These are phyloP conservation scores for Paramyrothecium sp. DNA, from an alignment of 2,329 filamentous ascomycete species.

Conservation along the genomic window DNA sequence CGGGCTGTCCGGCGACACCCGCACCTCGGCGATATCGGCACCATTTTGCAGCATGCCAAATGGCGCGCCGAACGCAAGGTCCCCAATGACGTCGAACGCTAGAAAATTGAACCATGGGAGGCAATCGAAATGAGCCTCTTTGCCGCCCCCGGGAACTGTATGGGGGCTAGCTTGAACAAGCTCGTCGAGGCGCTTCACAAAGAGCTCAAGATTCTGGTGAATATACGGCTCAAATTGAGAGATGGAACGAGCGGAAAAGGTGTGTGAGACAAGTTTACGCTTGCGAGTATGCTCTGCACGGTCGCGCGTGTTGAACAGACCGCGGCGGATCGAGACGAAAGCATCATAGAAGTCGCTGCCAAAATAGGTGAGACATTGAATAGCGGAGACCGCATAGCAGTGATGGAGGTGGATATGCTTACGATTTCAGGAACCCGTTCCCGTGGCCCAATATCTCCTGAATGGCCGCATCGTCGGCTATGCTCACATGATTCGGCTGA, in stretches of 20 bases:
- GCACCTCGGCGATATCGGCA: constrained; percentile 73
- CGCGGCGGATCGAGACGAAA: constrained; percentile 82
- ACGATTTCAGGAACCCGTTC: constrained; percentile 73
- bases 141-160: constrained; percentile 53
- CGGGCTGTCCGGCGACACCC: constrained; percentile 55
- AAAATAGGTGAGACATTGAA: neutral
- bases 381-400: neutral
- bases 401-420: constrained; percentile 18
- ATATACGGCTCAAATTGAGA: constrained; percentile 89
- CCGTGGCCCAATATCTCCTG: constrained; percentile 75
- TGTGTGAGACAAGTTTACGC: constrained; percentile 84
- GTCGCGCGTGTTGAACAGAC: constrained; percentile 87
- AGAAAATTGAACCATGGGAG: constrained; percentile 70
- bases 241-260: constrained; percentile 79
- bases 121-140: constrained; percentile 67
- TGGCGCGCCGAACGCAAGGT: constrained; percentile 50
- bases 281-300: constrained; percentile 82
- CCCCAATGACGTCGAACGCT: constrained; percentile 50
- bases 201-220: constrained; percentile 71
- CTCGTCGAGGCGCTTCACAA: constrained; percentile 71
- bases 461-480: constrained; percentile 80
- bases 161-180: constrained; percentile 46
- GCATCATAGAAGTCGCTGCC: constrained; percentile 82
- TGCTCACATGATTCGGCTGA: constrained; percentile 78
- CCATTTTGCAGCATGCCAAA: constrained; percentile 73